Conservation (phyloP, 2,329 filamentous ascomycete species). For the Apiospora hydei region DNA sequence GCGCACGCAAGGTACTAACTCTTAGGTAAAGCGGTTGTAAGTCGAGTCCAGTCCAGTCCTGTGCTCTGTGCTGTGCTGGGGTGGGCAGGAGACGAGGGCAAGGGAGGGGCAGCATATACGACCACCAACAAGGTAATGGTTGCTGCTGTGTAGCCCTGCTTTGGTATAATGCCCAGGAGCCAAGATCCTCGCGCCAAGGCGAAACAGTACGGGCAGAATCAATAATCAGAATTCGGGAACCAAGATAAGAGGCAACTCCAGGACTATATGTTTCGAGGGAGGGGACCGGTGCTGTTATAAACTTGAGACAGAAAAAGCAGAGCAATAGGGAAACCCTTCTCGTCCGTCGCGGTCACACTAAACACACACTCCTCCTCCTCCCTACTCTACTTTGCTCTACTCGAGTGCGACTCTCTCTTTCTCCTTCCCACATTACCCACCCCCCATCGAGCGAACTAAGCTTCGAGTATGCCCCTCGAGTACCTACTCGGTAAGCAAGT, state of each 20-base stretch:
- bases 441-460: not conserved
- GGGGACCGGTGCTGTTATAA: conserved; percentile 17
- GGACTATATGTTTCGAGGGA: not conserved
- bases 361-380: not conserved
- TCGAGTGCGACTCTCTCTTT: conserved; percentile 4
- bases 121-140: conserved; percentile 4
- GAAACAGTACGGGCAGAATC: not conserved
- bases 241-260: conserved; percentile 16
- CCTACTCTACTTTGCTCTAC: not conserved
- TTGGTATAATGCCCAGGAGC: conserved; percentile 21
- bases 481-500: conserved; percentile 18
- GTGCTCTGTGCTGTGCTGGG: not conserved
- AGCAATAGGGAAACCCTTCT: not conserved
- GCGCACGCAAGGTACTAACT: conserved; percentile 1
- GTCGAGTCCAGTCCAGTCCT: not conserved
- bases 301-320: not conserved
- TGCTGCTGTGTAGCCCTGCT: conserved; percentile 14
- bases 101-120: conserved; percentile 15
- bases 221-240: not conserved
- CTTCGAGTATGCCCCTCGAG: conserved; percentile 14
- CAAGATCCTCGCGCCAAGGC: conserved; percentile 20
- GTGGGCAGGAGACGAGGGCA: not conserved
- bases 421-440: conserved; percentile 8
- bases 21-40: conserved; percentile 13
- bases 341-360: not conserved